Evolutionary conservation across 140 eudicot species (phyloP).

Genomic region (Cichorium intybus): DNA sequence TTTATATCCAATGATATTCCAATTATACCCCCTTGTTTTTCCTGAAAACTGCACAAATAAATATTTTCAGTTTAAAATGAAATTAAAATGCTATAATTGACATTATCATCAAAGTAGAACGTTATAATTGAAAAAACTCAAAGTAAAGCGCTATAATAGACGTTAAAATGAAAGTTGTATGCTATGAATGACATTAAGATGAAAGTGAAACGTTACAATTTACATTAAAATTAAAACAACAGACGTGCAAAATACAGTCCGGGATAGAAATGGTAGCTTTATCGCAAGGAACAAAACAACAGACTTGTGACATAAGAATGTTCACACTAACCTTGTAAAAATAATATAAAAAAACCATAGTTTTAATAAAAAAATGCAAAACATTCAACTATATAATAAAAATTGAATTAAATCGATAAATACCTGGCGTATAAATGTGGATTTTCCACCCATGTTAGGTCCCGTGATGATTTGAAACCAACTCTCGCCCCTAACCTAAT

Average conservation of each 20-base stretch:
- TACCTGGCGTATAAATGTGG: slow-evolving; percentile 94
- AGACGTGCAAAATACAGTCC: slow-evolving; percentile 96
- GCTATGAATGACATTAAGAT: too few relatives aligned
- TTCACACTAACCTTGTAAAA: slow-evolving; percentile 83
- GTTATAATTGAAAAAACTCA: too few relatives aligned
- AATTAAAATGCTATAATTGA: too few relatives aligned
- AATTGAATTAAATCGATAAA: neutral
- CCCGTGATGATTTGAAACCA: slow-evolving; percentile 99
- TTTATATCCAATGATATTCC: too few relatives aligned
- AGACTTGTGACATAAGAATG: slow-evolving; percentile 95
- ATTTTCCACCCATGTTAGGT: slow-evolving; percentile 99
- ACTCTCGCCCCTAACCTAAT: slow-evolving; percentile 77
- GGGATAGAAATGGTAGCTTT: slow-evolving; percentile 85
- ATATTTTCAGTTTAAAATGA: too few relatives aligned
- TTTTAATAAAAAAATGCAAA: neutral
- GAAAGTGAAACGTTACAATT: too few relatives aligned
- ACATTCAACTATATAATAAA: neutral
- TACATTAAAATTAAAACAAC: too few relatives aligned
- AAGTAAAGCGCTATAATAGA: too few relatives aligned
- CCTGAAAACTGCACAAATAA: too few relatives aligned
- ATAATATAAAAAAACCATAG: neutral
- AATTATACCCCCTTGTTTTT: too few relatives aligned
- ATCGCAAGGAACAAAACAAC: slow-evolving; percentile 94
- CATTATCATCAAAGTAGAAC: too few relatives aligned
- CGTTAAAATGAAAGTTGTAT: too few relatives aligned